phyloP scores from a whole-genome alignment of 140 eudicot genomes.

The Flaveria floridana region DNA sequence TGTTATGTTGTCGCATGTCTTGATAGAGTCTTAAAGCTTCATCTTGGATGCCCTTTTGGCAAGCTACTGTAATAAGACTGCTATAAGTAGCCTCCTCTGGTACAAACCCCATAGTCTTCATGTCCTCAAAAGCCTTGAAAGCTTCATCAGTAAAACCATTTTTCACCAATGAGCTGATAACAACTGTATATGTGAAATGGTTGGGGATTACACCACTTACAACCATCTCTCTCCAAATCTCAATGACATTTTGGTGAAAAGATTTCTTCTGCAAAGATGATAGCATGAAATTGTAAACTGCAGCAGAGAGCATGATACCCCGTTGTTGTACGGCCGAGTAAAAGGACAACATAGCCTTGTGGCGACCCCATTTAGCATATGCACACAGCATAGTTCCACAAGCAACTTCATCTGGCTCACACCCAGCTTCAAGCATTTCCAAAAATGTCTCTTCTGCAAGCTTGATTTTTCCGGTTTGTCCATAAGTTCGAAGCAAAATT shows the following conservation, averaged over 20 bases:
- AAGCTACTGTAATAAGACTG: conserved; percentile 52
- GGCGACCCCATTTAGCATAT: conserved; percentile 94
- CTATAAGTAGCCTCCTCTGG: conserved; percentile 90
- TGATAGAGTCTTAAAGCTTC: conserved; percentile 58
- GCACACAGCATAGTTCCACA: conserved; percentile 94
- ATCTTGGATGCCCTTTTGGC: conserved; percentile 48
- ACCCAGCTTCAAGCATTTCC: conserved; percentile 96
- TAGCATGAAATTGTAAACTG: conserved; percentile 89
- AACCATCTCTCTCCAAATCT: conserved; percentile 67
- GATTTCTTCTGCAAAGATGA: conserved; percentile 93
- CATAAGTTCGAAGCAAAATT: conserved; percentile 76
- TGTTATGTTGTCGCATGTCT: conserved; percentile 59
- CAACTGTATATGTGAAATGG: conserved; percentile 79
- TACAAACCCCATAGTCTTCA: conserved; percentile 60
- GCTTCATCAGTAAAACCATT: conserved; percentile 57
- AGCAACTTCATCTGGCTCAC: conserved; percentile 97
- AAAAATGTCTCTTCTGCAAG: conserved; percentile 83
- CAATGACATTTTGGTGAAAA: conserved; percentile 53
- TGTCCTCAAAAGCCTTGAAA: conserved; percentile 48
- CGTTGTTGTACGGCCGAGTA: conserved; percentile 74
- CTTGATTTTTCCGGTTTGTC: conserved; percentile 86
- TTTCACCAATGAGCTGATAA: conserved; percentile 70
- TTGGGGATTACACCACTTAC: conserved; percentile 45
- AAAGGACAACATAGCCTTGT: conserved; percentile 80
- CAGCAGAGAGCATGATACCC: conserved; percentile 51